Conservation (phyloP, 1,284 basidiomycete species). For the Coniferiporia sulphurascens region DNA sequence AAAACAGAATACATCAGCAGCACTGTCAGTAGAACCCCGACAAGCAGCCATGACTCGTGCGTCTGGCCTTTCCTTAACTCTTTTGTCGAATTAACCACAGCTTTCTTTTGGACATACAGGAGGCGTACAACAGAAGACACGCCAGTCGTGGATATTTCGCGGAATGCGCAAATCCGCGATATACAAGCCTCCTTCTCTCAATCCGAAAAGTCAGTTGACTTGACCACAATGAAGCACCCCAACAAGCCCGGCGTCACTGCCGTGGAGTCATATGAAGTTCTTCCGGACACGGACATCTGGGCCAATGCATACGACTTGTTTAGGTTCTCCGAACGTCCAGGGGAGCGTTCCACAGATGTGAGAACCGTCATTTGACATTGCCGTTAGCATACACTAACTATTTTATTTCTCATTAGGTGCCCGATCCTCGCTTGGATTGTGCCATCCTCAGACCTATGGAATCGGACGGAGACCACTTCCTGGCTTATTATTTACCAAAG, state of each 20-base stretch:
- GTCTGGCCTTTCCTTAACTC: slow-evolving; percentile 22
- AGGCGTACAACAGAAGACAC: slow-evolving; percentile 45
- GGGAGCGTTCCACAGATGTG: slow-evolving; percentile 65
- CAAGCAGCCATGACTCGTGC: slow-evolving; percentile 54
- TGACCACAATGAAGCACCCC: slow-evolving; percentile 66
- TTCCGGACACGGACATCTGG: slow-evolving; percentile 87
- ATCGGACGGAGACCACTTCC: slow-evolving; percentile 80
- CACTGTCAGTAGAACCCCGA: slow-evolving; percentile 41
- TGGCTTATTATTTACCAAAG: slow-evolving; percentile 84
- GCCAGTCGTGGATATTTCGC: slow-evolving; percentile 63
- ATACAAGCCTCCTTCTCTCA: slow-evolving; percentile 81
- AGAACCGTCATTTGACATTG: slow-evolving; percentile 20
- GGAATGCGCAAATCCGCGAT: slow-evolving; percentile 71
- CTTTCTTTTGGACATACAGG: slow-evolving; percentile 28
- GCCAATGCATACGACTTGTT: slow-evolving; percentile 87
- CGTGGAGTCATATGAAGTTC: slow-evolving; percentile 79
- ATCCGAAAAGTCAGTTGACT: slow-evolving; percentile 53
- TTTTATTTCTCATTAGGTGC: slow-evolving; percentile 38
- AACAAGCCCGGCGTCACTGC: slow-evolving; percentile 75
- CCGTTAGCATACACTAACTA: slow-evolving; percentile 9
- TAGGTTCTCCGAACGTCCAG: slow-evolving; percentile 84
- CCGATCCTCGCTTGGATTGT: slow-evolving; percentile 75
- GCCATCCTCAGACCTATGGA: slow-evolving; percentile 85
- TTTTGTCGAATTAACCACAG: slow-evolving; percentile 12
- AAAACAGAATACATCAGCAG: slow-evolving; percentile 84